Base-by-base conservation (phyloP, 352 stramenopile species). In the Phytopythium sindhum region DNA sequence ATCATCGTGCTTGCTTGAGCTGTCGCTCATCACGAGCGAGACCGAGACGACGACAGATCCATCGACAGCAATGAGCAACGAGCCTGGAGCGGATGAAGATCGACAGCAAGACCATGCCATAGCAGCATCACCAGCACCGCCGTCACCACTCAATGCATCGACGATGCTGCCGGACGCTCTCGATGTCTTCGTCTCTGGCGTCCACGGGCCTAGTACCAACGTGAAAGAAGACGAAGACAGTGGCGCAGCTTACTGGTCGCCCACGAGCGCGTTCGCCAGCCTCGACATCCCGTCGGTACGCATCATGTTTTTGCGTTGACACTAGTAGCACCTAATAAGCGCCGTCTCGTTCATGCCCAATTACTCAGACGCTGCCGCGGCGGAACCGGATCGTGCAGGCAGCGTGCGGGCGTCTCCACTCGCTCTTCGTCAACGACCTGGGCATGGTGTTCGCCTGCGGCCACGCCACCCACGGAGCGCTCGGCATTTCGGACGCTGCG, bases 361-460 rank as follows among this genome's bases (percentile, higher is more conserved):
- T 33, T 8, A 26, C 26, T 14, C 44, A 51, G 23, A 44, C 41
- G 4, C 2, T 52, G 53, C 75, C 89, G 31, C 78, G 79, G 4
- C 78, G 75, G 21, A 89, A 83, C 64, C 81, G 81, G 0, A 75
- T 92, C 59, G 55, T 88, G 0, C 74, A 90, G 56, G 79, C 73
- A 0, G 77, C 81, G 21, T 89, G 81, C 37, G 76, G 81, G 24
- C 78, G 78, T 21, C 78, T 78, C 31, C 84, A 92, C 50, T 78
- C 79, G 1, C 70, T 92, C 0, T 73, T 92, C 14, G 68, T 88
- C 0, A 92, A 77, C 42, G 84, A 92, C 64, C 63, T 84, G 31
- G 84, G 81, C 0, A 57, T 90, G 39, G 74, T 88, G 1, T 90
- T 90, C 60, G 80, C 80, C 2, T 89, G 72, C 44, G 84, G 84